Percentiles rank a stretch among this genome's conserved stretches.
phyloP scores from a whole-genome alignment of 345 rosid species.

The Rubroshorea leprosula region DNA sequence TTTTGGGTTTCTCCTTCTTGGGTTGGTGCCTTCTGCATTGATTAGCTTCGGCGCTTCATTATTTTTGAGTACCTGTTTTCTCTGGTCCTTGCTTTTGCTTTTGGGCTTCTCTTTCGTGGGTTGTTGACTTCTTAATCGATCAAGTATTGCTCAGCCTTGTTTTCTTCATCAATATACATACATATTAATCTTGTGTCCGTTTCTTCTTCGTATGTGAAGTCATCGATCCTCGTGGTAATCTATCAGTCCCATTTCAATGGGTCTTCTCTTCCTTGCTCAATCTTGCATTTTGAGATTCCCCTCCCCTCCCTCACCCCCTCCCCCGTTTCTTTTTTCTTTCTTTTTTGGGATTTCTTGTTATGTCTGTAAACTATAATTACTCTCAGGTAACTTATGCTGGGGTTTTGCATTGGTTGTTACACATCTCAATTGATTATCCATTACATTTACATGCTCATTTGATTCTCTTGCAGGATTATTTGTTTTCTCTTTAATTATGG shows the following conservation, averaged over 20 bases:
- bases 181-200: not conserved
- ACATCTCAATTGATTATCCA: too few relatives aligned
- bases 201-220: slow-evolving; percentile 2
- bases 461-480: too few relatives aligned
- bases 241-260: not conserved
- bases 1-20: slow-evolving; percentile 1
- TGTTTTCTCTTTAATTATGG: too few relatives aligned
- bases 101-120: slow-evolving; percentile 2
- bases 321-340: too few relatives aligned
- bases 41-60: not conserved
- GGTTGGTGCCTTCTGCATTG: slow-evolving; percentile 1
- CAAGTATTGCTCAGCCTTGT: not conserved
- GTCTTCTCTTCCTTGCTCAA: not conserved
- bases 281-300: not conserved
- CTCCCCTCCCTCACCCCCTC: too few relatives aligned
- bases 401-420: too few relatives aligned
- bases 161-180: not conserved
- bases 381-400: too few relatives aligned
- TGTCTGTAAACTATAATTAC: too few relatives aligned
- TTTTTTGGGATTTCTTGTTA: too few relatives aligned
- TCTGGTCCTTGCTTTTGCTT: not conserved
- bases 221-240: slow-evolving; percentile 9
- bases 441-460: too few relatives aligned
- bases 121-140: not conserved
- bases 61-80: too few relatives aligned